These are phyloP conservation scores for Cyclostephanos tholiformis DNA, from an alignment of 108 stramenopile genomes.

Conservation along the genomic window DNA sequence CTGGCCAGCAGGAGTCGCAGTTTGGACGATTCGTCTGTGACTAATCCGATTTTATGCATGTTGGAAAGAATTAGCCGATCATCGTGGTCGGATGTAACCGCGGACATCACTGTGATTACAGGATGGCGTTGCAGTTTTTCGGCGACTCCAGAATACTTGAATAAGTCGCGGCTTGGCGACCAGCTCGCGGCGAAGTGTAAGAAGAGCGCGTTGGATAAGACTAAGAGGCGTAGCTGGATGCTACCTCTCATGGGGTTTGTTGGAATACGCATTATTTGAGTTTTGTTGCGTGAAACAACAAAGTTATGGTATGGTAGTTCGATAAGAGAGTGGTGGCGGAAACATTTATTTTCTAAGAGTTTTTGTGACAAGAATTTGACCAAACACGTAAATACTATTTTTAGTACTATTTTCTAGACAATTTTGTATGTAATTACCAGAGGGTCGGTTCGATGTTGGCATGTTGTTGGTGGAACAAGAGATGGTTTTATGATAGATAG, in stretches of 20 bases:
- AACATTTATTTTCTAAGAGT: no score
- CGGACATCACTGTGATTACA: not conserved
- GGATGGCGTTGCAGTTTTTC: slow-evolving; percentile 2
- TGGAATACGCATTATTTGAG: no score
- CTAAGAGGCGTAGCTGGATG: not conserved
- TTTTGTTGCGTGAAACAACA: no score
- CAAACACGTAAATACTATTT: no score
- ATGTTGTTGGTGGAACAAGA: no score
- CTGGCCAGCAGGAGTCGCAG: slow-evolving; percentile 69
- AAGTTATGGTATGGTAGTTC: no score
- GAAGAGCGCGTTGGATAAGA: not conserved
- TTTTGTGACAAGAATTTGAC: no score
- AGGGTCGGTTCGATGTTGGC: no score
- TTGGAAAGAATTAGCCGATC: slow-evolving; percentile 28
- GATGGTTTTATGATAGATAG: no score
- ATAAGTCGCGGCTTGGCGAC: not conserved
- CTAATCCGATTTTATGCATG: slow-evolving; percentile 25
- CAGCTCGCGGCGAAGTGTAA: slow-evolving; percentile 3
- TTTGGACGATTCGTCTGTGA: slow-evolving; percentile 15
- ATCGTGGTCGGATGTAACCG: not conserved
- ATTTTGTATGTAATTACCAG: no score
- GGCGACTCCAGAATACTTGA: not conserved
- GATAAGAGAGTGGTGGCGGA: no score
- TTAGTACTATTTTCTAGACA: no score
- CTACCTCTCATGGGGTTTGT: not conserved